phyloP scores from a whole-genome alignment of 768 basidiomycete species.

The Gyrodon lividus region DNA sequence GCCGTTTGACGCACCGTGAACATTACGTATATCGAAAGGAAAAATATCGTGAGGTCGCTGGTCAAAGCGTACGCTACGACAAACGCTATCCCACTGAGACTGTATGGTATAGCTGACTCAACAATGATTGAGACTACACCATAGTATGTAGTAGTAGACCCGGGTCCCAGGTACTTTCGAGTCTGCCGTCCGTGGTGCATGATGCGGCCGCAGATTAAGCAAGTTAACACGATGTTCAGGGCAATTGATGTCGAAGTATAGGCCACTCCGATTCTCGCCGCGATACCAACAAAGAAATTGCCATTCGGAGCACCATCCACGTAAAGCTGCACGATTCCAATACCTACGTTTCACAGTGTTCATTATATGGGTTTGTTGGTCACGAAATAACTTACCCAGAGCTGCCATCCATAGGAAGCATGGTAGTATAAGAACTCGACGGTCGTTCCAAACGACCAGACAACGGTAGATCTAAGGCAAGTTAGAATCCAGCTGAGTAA shows the following conservation, averaged over 20 bases:
- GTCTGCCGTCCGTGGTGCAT: not conserved
- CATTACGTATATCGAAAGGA: conserved; percentile 15
- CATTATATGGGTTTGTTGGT: not conserved
- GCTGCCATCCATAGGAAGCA: conserved; percentile 7
- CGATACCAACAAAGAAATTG: conserved; percentile 3
- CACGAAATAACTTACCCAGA: conserved; percentile 2
- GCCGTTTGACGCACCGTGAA: conserved; percentile 4
- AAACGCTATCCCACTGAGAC: conserved; percentile 5
- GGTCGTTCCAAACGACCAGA: conserved; percentile 28
- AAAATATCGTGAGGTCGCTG: conserved; percentile 1
- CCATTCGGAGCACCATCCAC: not conserved
- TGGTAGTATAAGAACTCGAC: conserved; percentile 1
- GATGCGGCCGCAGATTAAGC: conserved; percentile 5
- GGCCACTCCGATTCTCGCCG: conserved; percentile 4
- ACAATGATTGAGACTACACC: not conserved
- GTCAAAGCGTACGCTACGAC: conserved; percentile 6
- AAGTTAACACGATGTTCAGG: conserved; percentile 3
- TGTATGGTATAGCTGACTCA: conserved; percentile 9
- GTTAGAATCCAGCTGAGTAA: not conserved
- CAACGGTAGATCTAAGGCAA: conserved; percentile 33
- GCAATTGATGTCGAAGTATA: conserved; percentile 8
- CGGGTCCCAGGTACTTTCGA: not conserved
- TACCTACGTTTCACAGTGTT: not conserved
- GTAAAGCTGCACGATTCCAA: not conserved
- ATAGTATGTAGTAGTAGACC: not conserved